These are phyloP conservation scores for Ramularia collo-cygni DNA, from an alignment of 2,329 filamentous ascomycete genomes.

Conservation along the genomic window DNA sequence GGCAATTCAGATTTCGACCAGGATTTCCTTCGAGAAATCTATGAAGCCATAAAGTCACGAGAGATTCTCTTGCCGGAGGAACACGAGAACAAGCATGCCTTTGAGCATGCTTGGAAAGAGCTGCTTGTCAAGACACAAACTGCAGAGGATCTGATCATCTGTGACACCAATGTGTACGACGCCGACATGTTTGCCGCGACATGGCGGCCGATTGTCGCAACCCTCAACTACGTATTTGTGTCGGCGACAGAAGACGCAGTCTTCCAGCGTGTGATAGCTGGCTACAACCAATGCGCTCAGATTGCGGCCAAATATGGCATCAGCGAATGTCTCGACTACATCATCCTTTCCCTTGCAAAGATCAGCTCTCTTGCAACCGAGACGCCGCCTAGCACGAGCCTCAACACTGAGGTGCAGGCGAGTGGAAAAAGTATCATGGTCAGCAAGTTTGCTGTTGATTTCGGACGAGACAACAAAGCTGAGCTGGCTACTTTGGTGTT, in stretches of 20 bases:
- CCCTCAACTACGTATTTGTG: constrained; percentile 97
- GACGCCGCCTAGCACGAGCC: constrained; percentile 67
- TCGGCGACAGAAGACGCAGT: constrained; percentile 95
- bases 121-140: constrained; percentile 76
- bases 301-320: constrained; percentile 81
- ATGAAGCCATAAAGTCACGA: constrained; percentile 80
- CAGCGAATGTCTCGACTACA: constrained; percentile 83
- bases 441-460: constrained; percentile 91
- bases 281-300: constrained; percentile 91
- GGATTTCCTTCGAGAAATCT: constrained; percentile 80
- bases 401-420: constrained; percentile 94
- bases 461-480: constrained; percentile 87
- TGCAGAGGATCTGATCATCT: constrained; percentile 66
- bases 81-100: constrained; percentile 92
- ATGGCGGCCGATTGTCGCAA: constrained; percentile 92
- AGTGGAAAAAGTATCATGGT: constrained; percentile 90
- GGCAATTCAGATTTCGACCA: constrained; percentile 69
- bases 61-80: constrained; percentile 97
- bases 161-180: constrained; percentile 90
- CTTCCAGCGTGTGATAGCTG: constrained; percentile 85
- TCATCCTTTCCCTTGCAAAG: constrained; percentile 79
- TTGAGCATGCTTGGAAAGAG: constrained; percentile 97
- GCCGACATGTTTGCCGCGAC: constrained; percentile 96
- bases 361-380: constrained; percentile 83
- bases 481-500: constrained; percentile 92